Evolutionary conservation across 768 basidiomycete genomes (phyloP).

Genomic region (Nidula microcarpa): DNA sequence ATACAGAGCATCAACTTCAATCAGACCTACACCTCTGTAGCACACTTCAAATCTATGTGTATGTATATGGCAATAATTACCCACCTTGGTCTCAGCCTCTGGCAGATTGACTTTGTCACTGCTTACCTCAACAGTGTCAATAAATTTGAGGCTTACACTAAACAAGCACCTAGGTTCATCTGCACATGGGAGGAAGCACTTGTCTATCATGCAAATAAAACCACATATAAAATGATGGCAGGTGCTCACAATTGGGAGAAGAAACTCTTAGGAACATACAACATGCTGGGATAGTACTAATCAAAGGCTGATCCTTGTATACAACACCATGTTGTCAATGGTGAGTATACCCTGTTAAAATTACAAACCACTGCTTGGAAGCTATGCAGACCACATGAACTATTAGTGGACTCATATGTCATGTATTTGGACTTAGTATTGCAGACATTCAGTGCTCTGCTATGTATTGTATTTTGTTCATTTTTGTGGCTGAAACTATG

Average conservation of each 20-base stretch:
- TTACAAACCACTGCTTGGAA: too few species aligned
- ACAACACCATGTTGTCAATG: background rate
- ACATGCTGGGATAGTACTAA: conserved; percentile 7
- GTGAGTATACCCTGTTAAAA: background rate
- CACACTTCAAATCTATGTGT: too few species aligned
- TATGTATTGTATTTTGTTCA: too few species aligned
- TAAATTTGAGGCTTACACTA: conserved; percentile 3
- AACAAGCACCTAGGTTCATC: conserved; percentile 10
- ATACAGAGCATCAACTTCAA: too few species aligned
- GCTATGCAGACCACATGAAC: too few species aligned
- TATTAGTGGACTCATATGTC: too few species aligned
- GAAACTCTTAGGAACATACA: conserved; percentile 3
- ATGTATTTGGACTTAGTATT: too few species aligned
- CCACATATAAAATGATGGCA: conserved; percentile 17
- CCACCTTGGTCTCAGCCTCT: too few species aligned
- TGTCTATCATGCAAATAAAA: conserved; percentile 18
- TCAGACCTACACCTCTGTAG: too few species aligned
- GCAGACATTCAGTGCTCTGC: too few species aligned
- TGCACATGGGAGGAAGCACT: conserved; percentile 8
- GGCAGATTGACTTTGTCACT: background rate
- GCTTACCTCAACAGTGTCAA: background rate
- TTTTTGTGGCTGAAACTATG: too few species aligned
- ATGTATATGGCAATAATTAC: too few species aligned
- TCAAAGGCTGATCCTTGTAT: conserved; percentile 16
- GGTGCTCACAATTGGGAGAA: conserved; percentile 16